A percentile compares a stretch with the other conserved stretches of the same genome.
Conservation (phyloP, 1,284 basidiomycete genomes). For the Rhizopogon hawkerae region DNA sequence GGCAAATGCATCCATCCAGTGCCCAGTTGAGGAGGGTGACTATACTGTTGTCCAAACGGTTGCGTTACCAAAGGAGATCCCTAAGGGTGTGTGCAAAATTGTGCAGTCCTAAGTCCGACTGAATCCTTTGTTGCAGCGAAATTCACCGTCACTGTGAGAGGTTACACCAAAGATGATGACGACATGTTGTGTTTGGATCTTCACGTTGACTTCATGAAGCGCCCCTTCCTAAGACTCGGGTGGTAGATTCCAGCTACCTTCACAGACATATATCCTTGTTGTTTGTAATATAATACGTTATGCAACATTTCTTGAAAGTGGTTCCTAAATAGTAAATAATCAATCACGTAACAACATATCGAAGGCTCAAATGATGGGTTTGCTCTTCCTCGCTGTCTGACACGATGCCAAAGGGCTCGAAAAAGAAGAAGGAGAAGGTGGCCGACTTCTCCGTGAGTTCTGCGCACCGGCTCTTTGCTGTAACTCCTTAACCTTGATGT, state of each 20-base stretch:
- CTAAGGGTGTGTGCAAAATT: slow-evolving; percentile 50
- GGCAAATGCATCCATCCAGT: slow-evolving; percentile 65
- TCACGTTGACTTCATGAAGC: slow-evolving; percentile 61
- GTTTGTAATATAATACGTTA: not conserved
- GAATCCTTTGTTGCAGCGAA: slow-evolving; percentile 52
- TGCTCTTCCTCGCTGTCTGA: too few species aligned
- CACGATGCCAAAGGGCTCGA: slow-evolving; percentile 76
- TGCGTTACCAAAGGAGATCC: slow-evolving; percentile 81
- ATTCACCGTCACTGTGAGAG: slow-evolving; percentile 69
- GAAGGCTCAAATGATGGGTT: not conserved
- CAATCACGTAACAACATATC: not conserved
- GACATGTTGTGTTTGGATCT: slow-evolving; percentile 78
- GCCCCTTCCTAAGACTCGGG: slow-evolving; percentile 28
- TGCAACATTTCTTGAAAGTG: not conserved
- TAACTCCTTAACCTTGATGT: slow-evolving; percentile 2
- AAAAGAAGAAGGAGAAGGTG: slow-evolving; percentile 78
- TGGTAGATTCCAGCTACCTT: slow-evolving; percentile 14
- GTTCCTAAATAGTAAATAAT: not conserved
- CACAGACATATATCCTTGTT: not conserved
- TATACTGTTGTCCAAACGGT: slow-evolving; percentile 76
- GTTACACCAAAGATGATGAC: slow-evolving; percentile 71
- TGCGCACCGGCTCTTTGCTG: slow-evolving; percentile 6
- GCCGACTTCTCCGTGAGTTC: slow-evolving; percentile 78
- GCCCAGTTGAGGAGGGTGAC: slow-evolving; percentile 65
- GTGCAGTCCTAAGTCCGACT: not conserved